Conservation (phyloP, 164 flowering plant genomes). For the Aristolochia fimbriata region DNA sequence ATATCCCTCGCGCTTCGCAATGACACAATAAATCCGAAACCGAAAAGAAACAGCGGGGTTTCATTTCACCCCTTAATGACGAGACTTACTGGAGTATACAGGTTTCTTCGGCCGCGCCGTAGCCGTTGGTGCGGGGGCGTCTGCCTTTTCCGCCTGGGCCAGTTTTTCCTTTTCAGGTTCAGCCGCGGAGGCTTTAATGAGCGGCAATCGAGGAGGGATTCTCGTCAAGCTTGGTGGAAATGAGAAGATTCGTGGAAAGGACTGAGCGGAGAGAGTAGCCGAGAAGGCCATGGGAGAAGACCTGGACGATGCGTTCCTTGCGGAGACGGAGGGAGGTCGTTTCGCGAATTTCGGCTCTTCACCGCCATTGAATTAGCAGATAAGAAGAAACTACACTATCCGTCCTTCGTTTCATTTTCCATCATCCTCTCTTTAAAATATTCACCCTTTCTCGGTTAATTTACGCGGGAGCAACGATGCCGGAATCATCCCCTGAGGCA, state of each 20-base stretch:
- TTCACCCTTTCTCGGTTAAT: no score
- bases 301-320: no score
- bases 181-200: background rate
- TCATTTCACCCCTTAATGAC: background rate
- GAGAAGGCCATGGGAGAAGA: slow-evolving; percentile 7
- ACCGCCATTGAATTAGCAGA: no score
- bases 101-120: slow-evolving; percentile 42
- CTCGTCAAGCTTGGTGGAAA: background rate
- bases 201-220: background rate
- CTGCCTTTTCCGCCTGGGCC: slow-evolving; percentile 17
- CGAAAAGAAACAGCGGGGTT: background rate
- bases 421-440: no score
- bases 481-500: no score
- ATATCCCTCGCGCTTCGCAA: no score
- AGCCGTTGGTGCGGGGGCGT: slow-evolving; percentile 16
- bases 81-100: slow-evolving; percentile 51
- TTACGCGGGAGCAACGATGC: no score
- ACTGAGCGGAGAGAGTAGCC: slow-evolving; percentile 2
- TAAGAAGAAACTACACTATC: no score
- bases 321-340: no score
- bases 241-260: background rate
- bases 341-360: no score
- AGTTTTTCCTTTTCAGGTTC: slow-evolving; percentile 20
- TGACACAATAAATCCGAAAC: background rate
- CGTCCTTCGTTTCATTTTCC: no score